Base-by-base conservation (phyloP, 805 yeast genomes). In the Nakazawaea ernobii region DNA sequence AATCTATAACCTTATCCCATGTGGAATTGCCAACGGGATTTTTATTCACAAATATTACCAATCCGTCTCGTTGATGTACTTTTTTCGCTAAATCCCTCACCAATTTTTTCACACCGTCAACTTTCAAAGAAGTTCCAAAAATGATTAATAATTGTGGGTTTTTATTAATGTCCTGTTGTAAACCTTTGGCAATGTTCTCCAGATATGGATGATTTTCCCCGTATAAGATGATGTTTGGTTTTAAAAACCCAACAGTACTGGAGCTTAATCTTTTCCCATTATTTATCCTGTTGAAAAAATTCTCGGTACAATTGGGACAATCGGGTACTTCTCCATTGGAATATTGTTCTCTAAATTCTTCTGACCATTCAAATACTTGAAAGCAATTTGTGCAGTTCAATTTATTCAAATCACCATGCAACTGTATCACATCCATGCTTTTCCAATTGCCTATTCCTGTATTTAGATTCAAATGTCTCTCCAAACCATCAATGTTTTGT, bases 191-290 rank as follows among this genome's bases (percentile, higher is more conserved):
- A 37, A 92, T 80, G n/a, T 72, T 66, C 51, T 88, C 96, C 5
- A 90, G 81, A 52, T 80, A 79, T 1, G 97, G 97, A 63, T 92
- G 98, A 57, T 90, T 83, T 60, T 92, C 98, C 1, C 97, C 97
- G 62, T 92, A 92, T 20, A 92, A 71, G 1, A 92, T 96, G 49
- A 92, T 90, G 57, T 85, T 85, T 5, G 99, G 99, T 48, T 97
- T 73, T 39, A 94, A 67, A 26, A 79, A 65, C 0, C 99, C 99
- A 5, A 84, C 77, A 38, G 70, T 69, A 0, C 87, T 84, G 1
- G 87, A 84, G 1, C 86, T 79, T 8, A 77, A 61, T 48, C 99
- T 66, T 62, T 90, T 90, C 3, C 98, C 98, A 14, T 71, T 64
- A 48, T 69, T 70, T 11, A 75, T 67, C 41, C 96, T 70, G 42